Percentiles rank a stretch among this genome's conserved stretches.
phyloP scores from a whole-genome alignment of 1,284 basidiomycete species.

The Neolentinus lepideus region DNA sequence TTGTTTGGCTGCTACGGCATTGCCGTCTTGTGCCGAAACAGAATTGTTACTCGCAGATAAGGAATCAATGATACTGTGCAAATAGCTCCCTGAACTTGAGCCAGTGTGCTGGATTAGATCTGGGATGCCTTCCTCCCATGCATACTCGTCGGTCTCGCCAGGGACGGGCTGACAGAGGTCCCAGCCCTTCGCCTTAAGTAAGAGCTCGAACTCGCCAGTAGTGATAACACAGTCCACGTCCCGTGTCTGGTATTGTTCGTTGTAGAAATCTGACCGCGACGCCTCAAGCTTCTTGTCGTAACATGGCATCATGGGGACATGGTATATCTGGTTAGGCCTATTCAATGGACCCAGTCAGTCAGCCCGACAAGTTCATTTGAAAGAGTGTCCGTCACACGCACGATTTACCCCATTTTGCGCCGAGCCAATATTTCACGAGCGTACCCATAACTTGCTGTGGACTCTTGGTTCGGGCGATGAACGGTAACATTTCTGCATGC shows the following conservation, averaged over 20 bases:
- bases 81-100: constrained; percentile 90
- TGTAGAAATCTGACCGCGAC: constrained; percentile 86
- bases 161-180: constrained; percentile 57
- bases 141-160: constrained; percentile 31
- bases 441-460: constrained; percentile 94
- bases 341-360: background rate
- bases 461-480: constrained; percentile 84
- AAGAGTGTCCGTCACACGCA: constrained; percentile 23
- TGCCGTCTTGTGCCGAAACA: too few species aligned
- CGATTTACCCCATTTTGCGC: constrained; percentile 53
- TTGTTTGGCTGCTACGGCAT: too few species aligned
- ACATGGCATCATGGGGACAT: constrained; percentile 98
- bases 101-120: constrained; percentile 77
- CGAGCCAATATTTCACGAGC: constrained; percentile 86
- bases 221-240: constrained; percentile 98
- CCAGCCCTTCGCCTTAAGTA: constrained; percentile 81
- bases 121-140: constrained; percentile 38
- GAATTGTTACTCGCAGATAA: constrained; percentile 32
- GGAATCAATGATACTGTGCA: constrained; percentile 66
- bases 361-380: background rate
- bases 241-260: constrained; percentile 69
- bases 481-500: constrained; percentile 89
- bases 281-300: constrained; percentile 99
- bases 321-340: constrained; percentile 84
- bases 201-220: constrained; percentile 87